Percentiles rank a stretch among this genome's conserved stretches.
Evolutionary conservation across 208 protist genomes (phyloP).

Genomic region (Lotmaria passim): DNA sequence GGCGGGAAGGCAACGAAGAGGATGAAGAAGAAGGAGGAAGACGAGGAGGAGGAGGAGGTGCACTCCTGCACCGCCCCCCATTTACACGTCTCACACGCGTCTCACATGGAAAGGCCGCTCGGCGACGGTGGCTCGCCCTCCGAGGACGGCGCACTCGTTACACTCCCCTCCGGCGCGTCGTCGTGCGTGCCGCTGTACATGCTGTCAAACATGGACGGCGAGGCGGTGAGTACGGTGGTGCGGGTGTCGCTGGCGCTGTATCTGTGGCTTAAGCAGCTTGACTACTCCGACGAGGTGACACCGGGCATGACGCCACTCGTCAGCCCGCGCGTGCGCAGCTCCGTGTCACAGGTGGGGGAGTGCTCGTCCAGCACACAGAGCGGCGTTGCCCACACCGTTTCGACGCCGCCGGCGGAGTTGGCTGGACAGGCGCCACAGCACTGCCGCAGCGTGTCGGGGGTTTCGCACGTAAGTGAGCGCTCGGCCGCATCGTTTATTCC

Average conservation of each 20-base stretch:
- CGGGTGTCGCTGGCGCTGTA: slow-evolving; percentile 28
- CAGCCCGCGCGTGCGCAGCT: slow-evolving; percentile 14
- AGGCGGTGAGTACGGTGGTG: slow-evolving; percentile 23
- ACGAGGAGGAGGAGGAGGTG: background rate
- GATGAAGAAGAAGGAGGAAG: background rate
- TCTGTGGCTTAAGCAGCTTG: slow-evolving; percentile 26
- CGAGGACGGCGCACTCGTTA: background rate
- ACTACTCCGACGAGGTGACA: slow-evolving; percentile 9
- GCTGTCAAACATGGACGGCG: slow-evolving; percentile 30
- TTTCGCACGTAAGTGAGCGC: slow-evolving; percentile 24
- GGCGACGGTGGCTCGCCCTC: background rate
- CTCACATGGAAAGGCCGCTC: background rate
- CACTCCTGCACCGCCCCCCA: slow-evolving; percentile 7
- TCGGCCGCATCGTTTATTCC: slow-evolving; percentile 24
- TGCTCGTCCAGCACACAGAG: too few relatives aligned
- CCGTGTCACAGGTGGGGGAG: background rate
- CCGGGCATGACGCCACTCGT: slow-evolving; percentile 8
- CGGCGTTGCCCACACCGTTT: background rate
- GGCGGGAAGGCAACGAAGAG: background rate
- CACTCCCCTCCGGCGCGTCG: slow-evolving; percentile 28
- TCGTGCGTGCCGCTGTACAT: slow-evolving; percentile 33
- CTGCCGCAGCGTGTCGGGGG: slow-evolving; percentile 7
- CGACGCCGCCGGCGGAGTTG: slow-evolving; percentile 2
- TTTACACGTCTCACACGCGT: background rate
- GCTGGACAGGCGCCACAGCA: slow-evolving; percentile 4